phyloP scores from a whole-genome alignment of 495 filamentous ascomycete species.

The Thozetella sp. region DNA sequence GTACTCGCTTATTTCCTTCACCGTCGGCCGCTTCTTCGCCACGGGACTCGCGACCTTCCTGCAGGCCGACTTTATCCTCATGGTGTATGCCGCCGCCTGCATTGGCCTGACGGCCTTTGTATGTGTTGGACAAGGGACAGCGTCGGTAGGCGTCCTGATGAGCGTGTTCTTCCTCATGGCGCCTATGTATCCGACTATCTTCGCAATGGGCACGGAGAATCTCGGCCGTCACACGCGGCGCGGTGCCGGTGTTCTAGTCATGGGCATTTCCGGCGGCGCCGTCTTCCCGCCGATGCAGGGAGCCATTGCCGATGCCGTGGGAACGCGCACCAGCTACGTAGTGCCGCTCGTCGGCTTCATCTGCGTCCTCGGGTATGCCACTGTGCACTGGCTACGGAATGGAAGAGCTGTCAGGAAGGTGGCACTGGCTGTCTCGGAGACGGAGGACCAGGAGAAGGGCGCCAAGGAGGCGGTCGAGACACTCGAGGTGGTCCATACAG shows the following conservation, averaged over 20 bases:
- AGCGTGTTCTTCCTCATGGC: background rate
- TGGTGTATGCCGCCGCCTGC: background rate
- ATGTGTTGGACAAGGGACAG: background rate
- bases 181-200: background rate
- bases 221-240: background rate
- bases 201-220: background rate
- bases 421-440: background rate
- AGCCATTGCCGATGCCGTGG: background rate
- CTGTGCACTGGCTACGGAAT: background rate
- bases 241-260: background rate
- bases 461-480: background rate
- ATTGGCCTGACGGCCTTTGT: background rate
- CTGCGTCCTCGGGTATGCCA: background rate
- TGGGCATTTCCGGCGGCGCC: background rate
- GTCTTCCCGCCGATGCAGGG: constrained; percentile 1
- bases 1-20: background rate
- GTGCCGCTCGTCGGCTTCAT: background rate
- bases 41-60: background rate
- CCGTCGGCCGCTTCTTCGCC: background rate
- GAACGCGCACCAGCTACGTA: background rate
- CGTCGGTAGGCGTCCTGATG: background rate
- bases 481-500: background rate
- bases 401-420: constrained; percentile 1
- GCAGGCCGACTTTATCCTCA: background rate
- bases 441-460: background rate